A percentile compares a stretch with the other conserved stretches of the same genome.
Conservation (phyloP, 106 monocot species). For the Dioscorea dumetorum region DNA sequence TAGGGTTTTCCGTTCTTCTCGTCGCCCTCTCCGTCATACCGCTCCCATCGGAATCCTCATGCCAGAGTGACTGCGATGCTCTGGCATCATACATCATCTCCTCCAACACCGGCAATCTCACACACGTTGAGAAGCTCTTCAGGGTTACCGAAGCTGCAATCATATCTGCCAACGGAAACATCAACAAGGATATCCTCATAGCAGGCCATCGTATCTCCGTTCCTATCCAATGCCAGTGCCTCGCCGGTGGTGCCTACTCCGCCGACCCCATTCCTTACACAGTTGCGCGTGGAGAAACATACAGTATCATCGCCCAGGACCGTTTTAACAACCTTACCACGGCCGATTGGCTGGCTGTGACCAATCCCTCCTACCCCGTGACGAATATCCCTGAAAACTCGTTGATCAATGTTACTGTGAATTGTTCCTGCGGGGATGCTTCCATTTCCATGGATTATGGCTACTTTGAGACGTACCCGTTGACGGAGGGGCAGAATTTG, state of each 20-base stretch:
- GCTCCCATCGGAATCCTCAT: background rate
- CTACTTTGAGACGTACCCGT: slow-evolving; percentile 9
- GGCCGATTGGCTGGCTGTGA: too few relatives aligned
- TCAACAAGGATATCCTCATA: background rate
- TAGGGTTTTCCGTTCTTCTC: background rate
- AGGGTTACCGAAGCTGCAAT: background rate
- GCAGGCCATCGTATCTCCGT: background rate
- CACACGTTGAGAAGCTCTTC: slow-evolving; percentile 3
- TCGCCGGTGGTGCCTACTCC: background rate
- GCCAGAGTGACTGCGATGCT: slow-evolving; percentile 4
- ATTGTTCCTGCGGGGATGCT: slow-evolving; percentile 7
- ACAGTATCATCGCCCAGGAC: background rate
- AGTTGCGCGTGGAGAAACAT: background rate
- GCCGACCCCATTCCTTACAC: background rate
- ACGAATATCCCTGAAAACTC: background rate
- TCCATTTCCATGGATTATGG: background rate
- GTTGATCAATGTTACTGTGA: slow-evolving; percentile 2
- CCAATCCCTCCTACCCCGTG: background rate
- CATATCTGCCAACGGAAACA: background rate
- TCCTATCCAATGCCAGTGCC: slow-evolving; percentile 1
- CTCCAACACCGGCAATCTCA: background rate
- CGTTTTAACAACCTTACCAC: slow-evolving; percentile 3
- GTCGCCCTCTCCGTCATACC: background rate
- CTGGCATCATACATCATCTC: slow-evolving; percentile 11
- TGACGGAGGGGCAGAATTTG: background rate